These are phyloP conservation scores for Buxus sempervirens DNA, from an alignment of 164 flowering plant genomes.

Conservation along the genomic window DNA sequence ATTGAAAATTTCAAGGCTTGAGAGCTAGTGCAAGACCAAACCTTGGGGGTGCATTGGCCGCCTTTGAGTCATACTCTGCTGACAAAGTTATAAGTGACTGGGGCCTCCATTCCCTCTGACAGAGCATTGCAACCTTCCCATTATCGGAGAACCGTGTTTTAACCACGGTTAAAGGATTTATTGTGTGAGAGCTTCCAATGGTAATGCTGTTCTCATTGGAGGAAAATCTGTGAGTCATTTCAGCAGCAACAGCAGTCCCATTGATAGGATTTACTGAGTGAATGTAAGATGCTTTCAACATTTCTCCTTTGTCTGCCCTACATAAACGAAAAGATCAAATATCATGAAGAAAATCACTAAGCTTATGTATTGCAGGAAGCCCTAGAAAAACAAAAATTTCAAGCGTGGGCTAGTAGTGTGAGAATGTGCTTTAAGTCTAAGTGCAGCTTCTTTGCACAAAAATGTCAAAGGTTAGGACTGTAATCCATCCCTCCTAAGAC, in stretches of 20 bases:
- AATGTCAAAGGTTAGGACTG: too few relatives aligned
- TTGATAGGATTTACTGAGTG: conserved; percentile 48
- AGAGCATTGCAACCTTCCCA: conserved; percentile 46
- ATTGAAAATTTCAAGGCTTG: conserved; percentile 71
- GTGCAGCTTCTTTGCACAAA: too few relatives aligned
- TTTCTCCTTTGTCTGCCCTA: conserved; percentile 67
- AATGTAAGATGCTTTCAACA: conserved; percentile 62
- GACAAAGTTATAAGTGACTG: conserved; percentile 64
- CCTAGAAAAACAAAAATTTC: too few relatives aligned
- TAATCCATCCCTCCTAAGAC: too few relatives aligned
- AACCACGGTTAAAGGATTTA: conserved; percentile 47
- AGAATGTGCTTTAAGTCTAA: too few relatives aligned
- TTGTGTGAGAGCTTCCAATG: conserved; percentile 51
- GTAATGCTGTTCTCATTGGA: conserved; percentile 50
- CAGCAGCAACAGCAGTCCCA: conserved; percentile 61
- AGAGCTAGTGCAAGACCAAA: conserved; percentile 68
- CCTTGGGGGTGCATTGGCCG: conserved; percentile 32
- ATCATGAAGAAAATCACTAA: too few relatives aligned
- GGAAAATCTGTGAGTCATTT: conserved; percentile 61
- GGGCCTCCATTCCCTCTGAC: conserved; percentile 76
- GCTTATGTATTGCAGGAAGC: too few relatives aligned
- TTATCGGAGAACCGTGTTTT: conserved; percentile 49
- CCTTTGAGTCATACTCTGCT: conserved; percentile 54
- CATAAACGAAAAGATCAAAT: conserved; percentile 3
- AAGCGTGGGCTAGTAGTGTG: too few relatives aligned